Base-by-base conservation (phyloP, 768 basidiomycete genomes). In the Agaricus blazei region DNA sequence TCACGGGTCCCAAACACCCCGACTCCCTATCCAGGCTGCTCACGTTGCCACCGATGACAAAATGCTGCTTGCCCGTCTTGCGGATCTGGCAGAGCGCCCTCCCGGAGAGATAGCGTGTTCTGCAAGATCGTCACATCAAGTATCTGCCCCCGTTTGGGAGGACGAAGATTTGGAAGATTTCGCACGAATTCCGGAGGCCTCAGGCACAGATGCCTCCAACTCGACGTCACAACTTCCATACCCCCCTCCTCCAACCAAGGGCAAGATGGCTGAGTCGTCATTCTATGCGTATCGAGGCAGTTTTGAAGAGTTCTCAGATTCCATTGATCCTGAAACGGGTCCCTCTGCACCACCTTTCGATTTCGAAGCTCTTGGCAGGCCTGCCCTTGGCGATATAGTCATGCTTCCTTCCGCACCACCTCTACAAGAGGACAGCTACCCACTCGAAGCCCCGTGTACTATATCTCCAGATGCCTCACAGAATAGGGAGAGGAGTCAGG, bases 11-110 rank as follows among this genome's bases (percentile, higher is more conserved):
- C 47, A 57, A 14, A 41, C 43, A 26, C 48, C 52, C 5, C 61
- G 59, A 59, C 3, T 62, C 63, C 29, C 63, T 64, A 19, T 65
- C 24, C 69, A 69, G 48, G 69, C 69, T 15, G 84, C 80, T n/a
- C 84, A 87, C 63, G 71, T 87, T 46, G 84, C 85, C 15, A 84
- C 77, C 1, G 85, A 87, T 63, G 85, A 87, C 66, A 87, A 87
- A 63, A 63, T 70, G 0, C 59, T 78, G n/a, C 73, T 87, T 41
- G 82, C 80, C 26, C 76, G 74, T 34, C 70, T 86, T 41, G 76
- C 72, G 1, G 72, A 72, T 36, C 59, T 81, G 29, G 81, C 79
- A 36, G 84, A 81, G 57, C 75, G 75, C 19, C 84, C 84, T n/a
- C 77, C 78, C 5, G 45, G 56, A 26, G 69, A 70, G 36, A 62